Evolutionary conservation across 805 yeast species (phyloP), one percentile per base, ranked within the genome.

Genomic region (Ogataea wickerhamii): DNA sequence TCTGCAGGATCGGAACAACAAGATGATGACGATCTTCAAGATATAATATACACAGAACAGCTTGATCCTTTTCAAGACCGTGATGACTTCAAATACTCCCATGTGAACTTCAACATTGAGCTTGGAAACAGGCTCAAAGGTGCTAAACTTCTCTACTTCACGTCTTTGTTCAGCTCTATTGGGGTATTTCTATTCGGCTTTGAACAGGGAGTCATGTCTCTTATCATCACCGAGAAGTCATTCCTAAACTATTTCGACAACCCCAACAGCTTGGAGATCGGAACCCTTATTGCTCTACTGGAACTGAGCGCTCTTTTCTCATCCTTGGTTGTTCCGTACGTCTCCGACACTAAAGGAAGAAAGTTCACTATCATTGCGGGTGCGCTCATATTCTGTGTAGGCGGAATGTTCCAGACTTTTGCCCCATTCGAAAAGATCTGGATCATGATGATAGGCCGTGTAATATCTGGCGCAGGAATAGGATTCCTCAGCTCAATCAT

Each of bases 401-500:
- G 95, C 10, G 95, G 95, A 2, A 54, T 70, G 12, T 61, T 84
- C 37, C 95, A 87, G 61, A 71, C 87, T 2, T 69, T 77, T 45
- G 71, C 89, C 3, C 59, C 63, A 10, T 42, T 26, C 30, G 44
- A 42, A 19, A 33, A 40, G 22, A 68, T 85, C 53, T 58, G 65
- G 48, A 52, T 74, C 29, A 71, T 87, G 66, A 77, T 82, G n/a
- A 51, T 78, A 11, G 95, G 95, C 2, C 67, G 96, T 50, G 75
- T 85, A 21, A 71, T 87, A 32, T 73, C 86, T 27, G 96, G 96
- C 13, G 49, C 87, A n/a, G 95, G 95, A 2, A 89, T 87, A 18
- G 96, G 96, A 3, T 65, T 87, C 37, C 66, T 87, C 32, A 80
- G 89, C 18, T 81, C 94, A 6, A 82, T 87, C 45, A 89, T 87